Evolutionary conservation across 345 rosid genomes (phyloP).

Genomic region (Aquilaria malaccensis): DNA sequence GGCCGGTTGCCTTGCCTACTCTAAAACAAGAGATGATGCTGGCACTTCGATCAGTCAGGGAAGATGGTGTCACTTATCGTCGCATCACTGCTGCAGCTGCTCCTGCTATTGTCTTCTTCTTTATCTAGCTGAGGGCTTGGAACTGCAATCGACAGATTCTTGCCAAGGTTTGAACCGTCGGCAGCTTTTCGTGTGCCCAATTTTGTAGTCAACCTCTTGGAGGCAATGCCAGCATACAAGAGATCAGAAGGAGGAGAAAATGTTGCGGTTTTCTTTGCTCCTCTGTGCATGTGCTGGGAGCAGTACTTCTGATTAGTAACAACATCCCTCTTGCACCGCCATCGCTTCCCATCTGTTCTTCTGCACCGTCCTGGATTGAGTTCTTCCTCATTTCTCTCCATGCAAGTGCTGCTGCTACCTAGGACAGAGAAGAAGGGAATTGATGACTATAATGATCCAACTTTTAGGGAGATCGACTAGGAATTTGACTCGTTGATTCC

Average conservation of each 20-base stretch:
- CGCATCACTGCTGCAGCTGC: slow-evolving; percentile 46
- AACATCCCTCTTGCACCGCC: slow-evolving; percentile 59
- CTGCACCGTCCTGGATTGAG: slow-evolving; percentile 51
- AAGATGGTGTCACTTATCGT: slow-evolving; percentile 42
- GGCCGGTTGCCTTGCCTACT: too few relatives aligned
- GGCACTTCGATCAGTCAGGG: slow-evolving; percentile 15
- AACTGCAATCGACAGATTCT: slow-evolving; percentile 29
- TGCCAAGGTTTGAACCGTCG: slow-evolving; percentile 8
- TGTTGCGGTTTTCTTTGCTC: slow-evolving; percentile 27
- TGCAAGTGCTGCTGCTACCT: slow-evolving; percentile 22
- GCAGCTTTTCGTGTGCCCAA: slow-evolving; percentile 1
- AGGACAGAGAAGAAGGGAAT: slow-evolving; percentile 6
- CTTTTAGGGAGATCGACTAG: too few relatives aligned
- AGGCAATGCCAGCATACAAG: not conserved
- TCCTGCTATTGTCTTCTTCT: slow-evolving; percentile 24
- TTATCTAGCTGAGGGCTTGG: slow-evolving; percentile 15
- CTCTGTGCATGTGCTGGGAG: slow-evolving; percentile 59
- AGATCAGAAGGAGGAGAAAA: not conserved
- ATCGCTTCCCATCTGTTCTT: slow-evolving; percentile 82
- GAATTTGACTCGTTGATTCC: too few relatives aligned
- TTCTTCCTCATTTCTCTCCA: slow-evolving; percentile 21
- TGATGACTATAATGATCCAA: too few relatives aligned
- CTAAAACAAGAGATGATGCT: slow-evolving; percentile 20
- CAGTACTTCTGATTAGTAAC: slow-evolving; percentile 59
- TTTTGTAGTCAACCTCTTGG: not conserved